Base-by-base conservation (phyloP, 495 filamentous ascomycete genomes). In the Amorphotheca resinae region DNA sequence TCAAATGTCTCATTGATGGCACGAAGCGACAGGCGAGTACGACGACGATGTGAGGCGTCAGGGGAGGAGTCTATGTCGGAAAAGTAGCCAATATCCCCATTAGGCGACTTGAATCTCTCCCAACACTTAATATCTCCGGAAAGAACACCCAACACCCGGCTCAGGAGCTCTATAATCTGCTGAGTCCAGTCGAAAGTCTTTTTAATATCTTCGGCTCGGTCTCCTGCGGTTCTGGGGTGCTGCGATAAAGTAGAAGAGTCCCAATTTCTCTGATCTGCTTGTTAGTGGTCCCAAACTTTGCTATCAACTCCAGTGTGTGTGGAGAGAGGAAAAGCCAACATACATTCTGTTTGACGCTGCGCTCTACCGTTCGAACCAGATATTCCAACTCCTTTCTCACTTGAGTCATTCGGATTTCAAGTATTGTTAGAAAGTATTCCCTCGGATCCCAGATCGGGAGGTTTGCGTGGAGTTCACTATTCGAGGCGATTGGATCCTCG, bases 11-110 rank as follows among this genome's bases (percentile, higher is more conserved):
- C 42, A 0, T 37, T 26, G 15, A 35, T 35, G 0, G 9, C 2
- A 28, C 18, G 8, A 34, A 44, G 20, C 7, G 32, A 9, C 32
- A 20, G 4, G 4, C 14, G 5, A 26, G 20, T 35, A 25, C 18
- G 2, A 11, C 9, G 33, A 21, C 3, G 3, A 9, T 44, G 32
- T 16, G 14, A 34, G 32, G 5, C 20, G 7, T 20, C 40, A 1
- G 6, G 4, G 1, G 30, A 2, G 2, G 28, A n/a, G 8, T 33
- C 30, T 6, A n/a, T 3, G n/a, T 44, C 42, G 3, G 30, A 35
- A 33, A 36, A 44, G 17, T 44, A 36, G 9, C 20, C 31, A 26
- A 44, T n/a, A 15, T 44, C 31, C 32, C 42, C 42, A 16, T 37
- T 20, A 6, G 1, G 0, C 16, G 20, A 11, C 9, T 23, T 44